Evolutionary conservation across 352 stramenopile species (phyloP).

Genomic region (Globisporangium camurandrum): DNA sequence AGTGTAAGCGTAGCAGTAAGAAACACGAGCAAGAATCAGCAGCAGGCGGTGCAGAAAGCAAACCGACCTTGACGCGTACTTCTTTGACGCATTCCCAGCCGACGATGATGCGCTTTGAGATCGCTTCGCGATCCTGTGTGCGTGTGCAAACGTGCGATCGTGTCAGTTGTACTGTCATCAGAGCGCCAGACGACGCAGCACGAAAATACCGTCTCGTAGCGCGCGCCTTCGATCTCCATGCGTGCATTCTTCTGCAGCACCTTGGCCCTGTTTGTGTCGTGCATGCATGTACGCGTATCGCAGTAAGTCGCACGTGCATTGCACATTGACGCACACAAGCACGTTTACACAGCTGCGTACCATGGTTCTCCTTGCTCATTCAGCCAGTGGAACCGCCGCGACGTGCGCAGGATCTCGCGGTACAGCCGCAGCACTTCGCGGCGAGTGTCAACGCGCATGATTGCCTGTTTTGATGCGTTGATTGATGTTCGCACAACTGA

Average conservation of each 20-base stretch:
- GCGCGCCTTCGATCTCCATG: conserved; percentile 75
- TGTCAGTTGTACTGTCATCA: no score
- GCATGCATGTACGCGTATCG: neutral
- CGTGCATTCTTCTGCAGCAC: conserved; percentile 65
- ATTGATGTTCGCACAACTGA: no score
- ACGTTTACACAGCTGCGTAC: no score
- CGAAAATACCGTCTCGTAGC: conserved; percentile 63
- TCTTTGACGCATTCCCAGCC: conserved; percentile 73
- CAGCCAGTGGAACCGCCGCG: conserved; percentile 62
- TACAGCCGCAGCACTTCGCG: conserved; percentile 78
- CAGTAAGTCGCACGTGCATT: neutral
- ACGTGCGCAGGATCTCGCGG: conserved; percentile 67
- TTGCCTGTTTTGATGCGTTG: no score
- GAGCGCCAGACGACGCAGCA: no score
- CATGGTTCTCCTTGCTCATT: conserved; percentile 70
- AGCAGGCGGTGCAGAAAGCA: conserved; percentile 1
- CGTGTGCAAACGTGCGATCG: no score
- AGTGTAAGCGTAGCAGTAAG: conserved; percentile 1
- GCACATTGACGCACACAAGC: no score
- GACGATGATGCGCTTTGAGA: conserved; percentile 72
- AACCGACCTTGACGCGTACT: conserved; percentile 62
- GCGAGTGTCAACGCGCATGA: conserved; percentile 45
- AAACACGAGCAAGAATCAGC: neutral
- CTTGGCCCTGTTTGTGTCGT: conserved; percentile 27
- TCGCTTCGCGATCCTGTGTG: conserved; percentile 54